Conservation (phyloP, 2,329 filamentous ascomycete genomes). For the Ramularia endophylla region DNA sequence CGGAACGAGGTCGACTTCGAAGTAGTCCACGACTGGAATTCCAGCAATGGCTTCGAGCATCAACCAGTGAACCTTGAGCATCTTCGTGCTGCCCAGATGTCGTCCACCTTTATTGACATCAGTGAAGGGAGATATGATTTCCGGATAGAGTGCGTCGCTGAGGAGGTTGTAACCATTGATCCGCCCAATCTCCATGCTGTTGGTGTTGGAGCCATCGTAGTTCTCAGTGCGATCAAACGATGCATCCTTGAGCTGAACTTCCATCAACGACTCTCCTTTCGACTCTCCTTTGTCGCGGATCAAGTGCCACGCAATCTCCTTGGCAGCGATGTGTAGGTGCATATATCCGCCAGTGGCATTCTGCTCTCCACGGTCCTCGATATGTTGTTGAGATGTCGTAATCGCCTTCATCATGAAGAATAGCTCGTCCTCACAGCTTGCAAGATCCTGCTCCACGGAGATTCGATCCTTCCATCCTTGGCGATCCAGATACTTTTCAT, state of each 20-base stretch:
- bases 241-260: constrained; percentile 86
- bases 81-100: constrained; percentile 65
- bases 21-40: constrained; percentile 94
- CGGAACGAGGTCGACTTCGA: constrained; percentile 89
- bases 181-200: constrained; percentile 80
- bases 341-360: constrained; percentile 69
- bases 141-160: constrained; percentile 84
- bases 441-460: constrained; percentile 80
- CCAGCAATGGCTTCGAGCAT: constrained; percentile 98
- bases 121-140: constrained; percentile 88
- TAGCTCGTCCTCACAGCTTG: constrained; percentile 87
- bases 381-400: constrained; percentile 86
- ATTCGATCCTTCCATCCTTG: constrained; percentile 89
- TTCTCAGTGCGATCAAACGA: constrained; percentile 96
- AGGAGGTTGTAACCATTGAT: constrained; percentile 86
- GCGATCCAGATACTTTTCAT: constrained; percentile 78
- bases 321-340: constrained; percentile 88
- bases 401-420: constrained; percentile 99
- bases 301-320: constrained; percentile 96
- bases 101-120: constrained; percentile 54
- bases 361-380: constrained; percentile 61
- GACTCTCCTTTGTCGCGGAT: constrained; percentile 66
- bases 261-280: constrained; percentile 71
- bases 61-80: constrained; percentile 93
- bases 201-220: constrained; percentile 92